phyloP scores from a whole-genome alignment of 768 basidiomycete genomes.

The Lactifluus subvellereus region DNA sequence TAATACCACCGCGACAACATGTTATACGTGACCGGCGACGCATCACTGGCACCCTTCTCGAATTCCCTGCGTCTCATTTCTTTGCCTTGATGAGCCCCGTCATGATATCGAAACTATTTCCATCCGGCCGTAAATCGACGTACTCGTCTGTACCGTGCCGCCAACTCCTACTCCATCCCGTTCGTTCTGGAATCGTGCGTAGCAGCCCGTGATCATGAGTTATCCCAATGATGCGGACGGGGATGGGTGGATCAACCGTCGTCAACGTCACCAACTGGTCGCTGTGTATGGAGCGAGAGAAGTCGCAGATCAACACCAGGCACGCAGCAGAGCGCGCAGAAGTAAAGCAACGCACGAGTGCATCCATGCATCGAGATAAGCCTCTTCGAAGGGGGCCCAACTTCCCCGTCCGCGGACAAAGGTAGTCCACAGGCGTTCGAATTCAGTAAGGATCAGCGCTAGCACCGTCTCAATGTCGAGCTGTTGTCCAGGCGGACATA shows the following conservation, averaged over 20 bases:
- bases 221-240: slow-evolving; percentile 77
- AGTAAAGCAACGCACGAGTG: slow-evolving; percentile 67
- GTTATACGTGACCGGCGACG: no score
- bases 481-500: slow-evolving; percentile 38
- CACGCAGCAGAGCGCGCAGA: not conserved
- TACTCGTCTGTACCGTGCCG: slow-evolving; percentile 36
- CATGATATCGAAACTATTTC: slow-evolving; percentile 96
- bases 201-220: slow-evolving; percentile 85
- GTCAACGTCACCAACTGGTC: slow-evolving; percentile 81
- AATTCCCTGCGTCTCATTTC: slow-evolving; percentile 13
- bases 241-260: slow-evolving; percentile 59
- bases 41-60: no score
- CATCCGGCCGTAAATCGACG: slow-evolving; percentile 93
- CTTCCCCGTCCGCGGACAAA: slow-evolving; percentile 63
- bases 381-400: slow-evolving; percentile 75
- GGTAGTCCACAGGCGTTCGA: slow-evolving; percentile 70
- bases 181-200: slow-evolving; percentile 64
- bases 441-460: slow-evolving; percentile 67
- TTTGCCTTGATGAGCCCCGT: slow-evolving; percentile 70
- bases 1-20: no score
- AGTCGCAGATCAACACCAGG: not conserved
- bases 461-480: slow-evolving; percentile 71
- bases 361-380: slow-evolving; percentile 80
- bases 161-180: slow-evolving; percentile 28
- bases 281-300: slow-evolving; percentile 34